Evolutionary conservation across 495 filamentous ascomycete species (phyloP), one percentile per base, ranked within the genome.

Genomic region (Hamigera avellanea): DNA sequence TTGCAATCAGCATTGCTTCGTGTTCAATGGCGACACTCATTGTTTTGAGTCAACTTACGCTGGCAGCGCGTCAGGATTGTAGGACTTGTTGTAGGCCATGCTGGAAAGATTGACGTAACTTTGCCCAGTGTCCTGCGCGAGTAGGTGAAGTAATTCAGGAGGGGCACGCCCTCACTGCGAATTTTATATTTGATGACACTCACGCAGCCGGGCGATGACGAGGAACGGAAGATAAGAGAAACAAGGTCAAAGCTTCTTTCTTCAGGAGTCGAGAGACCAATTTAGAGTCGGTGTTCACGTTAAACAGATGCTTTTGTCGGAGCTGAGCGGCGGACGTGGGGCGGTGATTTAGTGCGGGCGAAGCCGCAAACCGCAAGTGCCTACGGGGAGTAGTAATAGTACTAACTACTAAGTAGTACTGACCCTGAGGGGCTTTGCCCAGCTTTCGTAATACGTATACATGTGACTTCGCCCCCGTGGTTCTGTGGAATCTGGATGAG

Each of bases 61-160:
- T 57, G 91, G 91, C 41, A 98, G 76, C 59, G 86, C 85, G 66
- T 98, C 93, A n/a, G 89, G 89, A 52, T 98, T 95, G 63, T 83
- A 86, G 28, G 75, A 72, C 50, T 79, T 76, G 56, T 93, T 94
- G 72, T 98, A 96, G 19, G 91, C 91, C 91, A 96, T 98, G 44
- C 49, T 26, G 29, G 36, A 39, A 29, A 33, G n/a, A 43, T 42
- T 62, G 59, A 58, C 55, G 52, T 49, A 51, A 48, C 33, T 13
- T 17, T 7, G 44, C 16, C 14, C 5, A 23, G 21, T 4, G 21
- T 23, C 21, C 9, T n/a, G n/a, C n/a, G n/a, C n/a, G 9, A 23
- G 4, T 30, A 25, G 16, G 12, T 2, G 5, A 8, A 26, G 1
- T 13, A 19, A 26, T 17, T 26, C 10, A 33, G 19, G 26, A 25